Conservation (phyloP, 2,329 filamentous ascomycete genomes). For the Fusarium falciforme region DNA sequence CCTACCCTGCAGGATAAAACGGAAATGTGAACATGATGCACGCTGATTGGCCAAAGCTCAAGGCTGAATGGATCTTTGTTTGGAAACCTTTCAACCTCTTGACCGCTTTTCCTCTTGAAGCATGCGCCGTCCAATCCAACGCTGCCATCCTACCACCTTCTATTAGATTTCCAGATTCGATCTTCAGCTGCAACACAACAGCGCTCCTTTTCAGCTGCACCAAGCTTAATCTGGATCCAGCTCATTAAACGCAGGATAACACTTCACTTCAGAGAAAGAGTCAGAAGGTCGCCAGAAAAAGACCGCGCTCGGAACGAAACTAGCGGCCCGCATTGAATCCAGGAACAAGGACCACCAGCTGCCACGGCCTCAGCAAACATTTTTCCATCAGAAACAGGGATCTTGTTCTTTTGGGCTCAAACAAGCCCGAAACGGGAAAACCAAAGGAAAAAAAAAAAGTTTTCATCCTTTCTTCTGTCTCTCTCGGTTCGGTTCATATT, state of each 20-base stretch:
- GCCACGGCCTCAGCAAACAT: slow-evolving; percentile 17
- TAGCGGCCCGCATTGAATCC: slow-evolving; percentile 40
- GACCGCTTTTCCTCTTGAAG: slow-evolving; percentile 41
- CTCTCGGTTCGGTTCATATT: slow-evolving; percentile 8
- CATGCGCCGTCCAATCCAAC: slow-evolving; percentile 27
- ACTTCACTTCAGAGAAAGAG: neutral
- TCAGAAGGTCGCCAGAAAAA: slow-evolving; percentile 5
- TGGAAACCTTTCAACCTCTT: slow-evolving; percentile 1
- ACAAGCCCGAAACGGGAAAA: slow-evolving; percentile 11
- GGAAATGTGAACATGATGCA: neutral
- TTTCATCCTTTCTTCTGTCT: neutral
- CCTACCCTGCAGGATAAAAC: slow-evolving; percentile 26
- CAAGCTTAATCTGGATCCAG: slow-evolving; percentile 18
- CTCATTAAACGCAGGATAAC: slow-evolving; percentile 7
- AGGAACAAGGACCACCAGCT: slow-evolving; percentile 40
- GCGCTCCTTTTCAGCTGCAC: slow-evolving; percentile 15
- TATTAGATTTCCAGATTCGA: slow-evolving; percentile 26
- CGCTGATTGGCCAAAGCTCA: slow-evolving; percentile 12
- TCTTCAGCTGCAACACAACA: slow-evolving; percentile 22
- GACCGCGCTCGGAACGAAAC: slow-evolving; percentile 8
- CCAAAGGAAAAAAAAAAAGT: neutral
- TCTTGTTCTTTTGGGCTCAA: neutral
- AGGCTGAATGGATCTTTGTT: neutral
- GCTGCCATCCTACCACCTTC: slow-evolving; percentile 9
- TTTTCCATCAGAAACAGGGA: slow-evolving; percentile 29